These are phyloP conservation scores for Globisporangium cystogenes DNA, from an alignment of 352 stramenopile genomes.

Conservation along the genomic window DNA sequence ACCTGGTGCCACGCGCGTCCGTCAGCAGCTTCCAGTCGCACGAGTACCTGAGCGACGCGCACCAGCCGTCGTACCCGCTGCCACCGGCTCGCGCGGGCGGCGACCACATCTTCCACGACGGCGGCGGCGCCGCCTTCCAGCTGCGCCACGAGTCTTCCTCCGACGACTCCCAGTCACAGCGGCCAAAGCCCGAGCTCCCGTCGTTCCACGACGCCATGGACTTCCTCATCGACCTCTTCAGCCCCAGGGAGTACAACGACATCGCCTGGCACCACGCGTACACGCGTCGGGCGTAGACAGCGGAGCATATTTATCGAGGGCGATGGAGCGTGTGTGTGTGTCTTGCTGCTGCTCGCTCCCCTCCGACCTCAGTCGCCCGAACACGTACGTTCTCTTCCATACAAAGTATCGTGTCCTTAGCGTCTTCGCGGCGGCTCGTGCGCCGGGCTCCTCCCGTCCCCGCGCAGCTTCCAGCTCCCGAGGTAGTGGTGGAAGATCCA, in stretches of 20 bases:
- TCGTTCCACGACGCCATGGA: conserved; percentile 9
- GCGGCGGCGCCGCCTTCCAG: neutral
- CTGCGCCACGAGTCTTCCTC: neutral
- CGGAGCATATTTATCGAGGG: too few species aligned
- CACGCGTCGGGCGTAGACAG: neutral
- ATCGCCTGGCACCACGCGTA: neutral
- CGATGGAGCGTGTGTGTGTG: too few species aligned
- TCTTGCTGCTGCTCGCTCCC: too few species aligned
- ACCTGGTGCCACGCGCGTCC: neutral
- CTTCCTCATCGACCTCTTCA: conserved; percentile 8
- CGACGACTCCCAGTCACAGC: neutral
- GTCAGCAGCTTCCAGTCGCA: neutral
- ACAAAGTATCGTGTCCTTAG: too few species aligned
- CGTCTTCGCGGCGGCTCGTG: too few species aligned
- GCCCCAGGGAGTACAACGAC: conserved; percentile 4
- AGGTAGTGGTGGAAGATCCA: conserved; percentile 3
- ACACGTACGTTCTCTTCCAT: too few species aligned
- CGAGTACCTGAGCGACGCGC: neutral
- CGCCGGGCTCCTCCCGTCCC: neutral
- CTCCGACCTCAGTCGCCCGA: too few species aligned
- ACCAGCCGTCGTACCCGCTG: neutral
- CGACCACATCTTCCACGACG: neutral
- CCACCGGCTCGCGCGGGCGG: neutral
- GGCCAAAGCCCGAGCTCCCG: neutral
- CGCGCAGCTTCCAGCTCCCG: neutral